These are phyloP conservation scores for Maudiozyma pseudohumilis DNA, from an alignment of 805 yeast species.

Conservation along the genomic window DNA sequence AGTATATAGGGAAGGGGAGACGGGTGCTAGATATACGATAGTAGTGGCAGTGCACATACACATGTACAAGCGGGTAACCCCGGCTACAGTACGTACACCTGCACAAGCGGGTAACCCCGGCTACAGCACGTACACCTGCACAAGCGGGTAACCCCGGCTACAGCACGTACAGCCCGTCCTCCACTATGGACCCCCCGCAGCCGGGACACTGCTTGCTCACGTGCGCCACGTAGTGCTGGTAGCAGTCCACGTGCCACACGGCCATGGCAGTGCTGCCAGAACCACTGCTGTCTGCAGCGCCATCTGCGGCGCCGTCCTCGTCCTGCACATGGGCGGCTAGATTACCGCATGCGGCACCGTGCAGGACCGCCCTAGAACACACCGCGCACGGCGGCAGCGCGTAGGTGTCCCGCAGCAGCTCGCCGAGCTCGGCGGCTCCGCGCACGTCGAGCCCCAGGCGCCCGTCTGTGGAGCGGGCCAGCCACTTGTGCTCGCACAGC, in stretches of 20 bases:
- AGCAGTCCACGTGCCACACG: conserved; percentile 27
- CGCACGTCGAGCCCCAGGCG: conserved; percentile 20
- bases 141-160: too few species aligned
- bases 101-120: too few species aligned
- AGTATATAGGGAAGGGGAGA: too few species aligned
- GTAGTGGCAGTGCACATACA: too few species aligned
- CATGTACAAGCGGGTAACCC: too few species aligned
- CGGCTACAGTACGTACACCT: too few species aligned
- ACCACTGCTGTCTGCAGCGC: background rate
- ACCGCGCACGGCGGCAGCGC: conserved; percentile 14
- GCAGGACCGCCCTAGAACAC: conserved; percentile 17
- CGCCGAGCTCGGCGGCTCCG: conserved; percentile 21
- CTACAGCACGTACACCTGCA: conserved; percentile 18
- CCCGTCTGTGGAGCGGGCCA: conserved; percentile 17
- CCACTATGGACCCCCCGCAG: conserved; percentile 12
- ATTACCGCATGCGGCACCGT: conserved; percentile 21
- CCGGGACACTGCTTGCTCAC: conserved; percentile 15
- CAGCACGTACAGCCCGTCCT: conserved; percentile 17
- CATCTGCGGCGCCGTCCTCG: background rate
- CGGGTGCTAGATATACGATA: too few species aligned
- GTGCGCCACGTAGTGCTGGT: conserved; percentile 23
- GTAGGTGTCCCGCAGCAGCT: conserved; percentile 12
- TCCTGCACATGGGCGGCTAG: conserved; percentile 1
- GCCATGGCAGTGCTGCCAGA: conserved; percentile 2
- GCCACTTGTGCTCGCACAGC: conserved; percentile 23